Evolutionary conservation across 2,329 filamentous ascomycete species (phyloP), one percentile per base, ranked within the genome.

Genomic region (Arthrobotrys entomopaga): DNA sequence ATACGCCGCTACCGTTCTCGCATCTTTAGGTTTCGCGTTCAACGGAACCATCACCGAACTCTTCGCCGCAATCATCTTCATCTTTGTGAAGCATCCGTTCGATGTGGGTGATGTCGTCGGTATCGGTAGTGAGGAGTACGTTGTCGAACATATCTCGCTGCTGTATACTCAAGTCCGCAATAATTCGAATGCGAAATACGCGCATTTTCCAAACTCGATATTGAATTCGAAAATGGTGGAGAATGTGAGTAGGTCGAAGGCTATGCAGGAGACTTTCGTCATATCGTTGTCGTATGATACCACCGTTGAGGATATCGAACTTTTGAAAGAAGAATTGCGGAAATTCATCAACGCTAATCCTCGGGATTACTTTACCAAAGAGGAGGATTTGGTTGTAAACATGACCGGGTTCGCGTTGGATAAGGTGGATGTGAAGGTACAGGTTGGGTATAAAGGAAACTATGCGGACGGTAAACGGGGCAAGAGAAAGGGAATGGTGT

Each of bases 391-490:
- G 59, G 86, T 88, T 72, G 87, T 98, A 65, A 88, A 91, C 77
- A 87, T 97, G 13, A 85, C 87, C 22, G 88, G 91, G 63, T 89
- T 97, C 38, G 90, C 93, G 79, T 88, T 96, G 84, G 91, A 96
- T 82, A 97, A 97, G 83, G 84, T 98, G 53, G 87, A 90, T 78
- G 87, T 99, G 61, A 88, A 88, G 78, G 85, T 97, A 42, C 89
- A 91, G 78, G 93, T 97, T 80, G 89, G 90, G 79, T 93, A 98
- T 85, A 98, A 98, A 83, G 91, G 90, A 66, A 94, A 94, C 82
- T 94, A 91, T 91, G 88, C 92, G 78, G 93, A 97, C n/a, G 58
- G 58, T 10, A 61, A 61, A 42, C 58, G 58, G 1, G 26, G 26
- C 1, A 38, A 24, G 24, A 61, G 58, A 52, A 61, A 52, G 15